Base-by-base conservation (phyloP, 1,284 basidiomycete species). In the Entoloma clypeatum region DNA sequence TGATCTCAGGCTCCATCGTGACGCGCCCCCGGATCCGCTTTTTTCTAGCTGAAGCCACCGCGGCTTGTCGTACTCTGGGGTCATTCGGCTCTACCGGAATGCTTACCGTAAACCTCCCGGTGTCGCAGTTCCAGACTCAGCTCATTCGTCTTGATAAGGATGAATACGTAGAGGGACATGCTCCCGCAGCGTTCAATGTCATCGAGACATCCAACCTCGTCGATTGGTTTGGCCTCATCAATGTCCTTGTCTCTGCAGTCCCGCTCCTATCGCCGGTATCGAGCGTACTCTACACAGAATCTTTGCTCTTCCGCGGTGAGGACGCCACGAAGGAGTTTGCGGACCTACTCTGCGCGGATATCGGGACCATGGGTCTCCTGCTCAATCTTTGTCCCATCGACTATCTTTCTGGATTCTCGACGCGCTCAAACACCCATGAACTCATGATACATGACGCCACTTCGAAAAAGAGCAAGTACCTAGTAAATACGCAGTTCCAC, bases 121-220 rank as follows among this genome's bases (percentile, higher is more conserved):
- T 50, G n/a, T 54, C 57, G 0, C 58, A 62, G 2, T 75, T 59
- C 69, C 65, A 65, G 40, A 31, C 52, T 42, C 2, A 53, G 10
- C 46, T 49, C 6, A 58, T 70, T 31, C 45, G 53, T 4, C 57
- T 72, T 5, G 55, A 58, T 13, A 53, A 52, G 27, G 52, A 41
- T 4, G 50, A 56, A 13, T 63, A 62, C 27, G 44, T 31, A 14
- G 34, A 43, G 28, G 10, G 35, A 24, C 35, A 44, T 21, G 67
- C 69, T 0, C 72, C 74, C 3, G 51, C 59, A 1, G 40, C 29
- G 0, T 80, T 79, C 59, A 62, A 75, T 36, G 62, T 77, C 31
- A 73, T 79, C 41, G 73, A 79, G 29, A 74, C 76, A 0, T 77
- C 75, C 14, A 77, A 76, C 43, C 45, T 78, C n/a, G 52, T 58